Conservation (phyloP, 164 flowering plant genomes). For the Amborella trichopoda region DNA sequence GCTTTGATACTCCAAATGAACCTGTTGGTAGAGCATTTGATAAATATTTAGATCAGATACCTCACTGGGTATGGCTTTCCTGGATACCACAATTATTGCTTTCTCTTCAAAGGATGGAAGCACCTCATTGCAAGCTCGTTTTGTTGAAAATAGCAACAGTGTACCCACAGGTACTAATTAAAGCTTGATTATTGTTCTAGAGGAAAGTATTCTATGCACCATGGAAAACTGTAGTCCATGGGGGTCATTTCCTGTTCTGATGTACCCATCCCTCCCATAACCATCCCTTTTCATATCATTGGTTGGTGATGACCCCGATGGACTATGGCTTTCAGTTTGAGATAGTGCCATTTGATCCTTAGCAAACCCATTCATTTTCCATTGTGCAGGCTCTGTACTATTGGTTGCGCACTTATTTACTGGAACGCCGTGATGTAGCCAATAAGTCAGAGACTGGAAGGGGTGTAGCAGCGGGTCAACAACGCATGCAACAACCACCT, state of each 20-base stretch:
- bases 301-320: too few species aligned
- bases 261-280: too few species aligned
- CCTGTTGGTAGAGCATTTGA: slow-evolving; percentile 91
- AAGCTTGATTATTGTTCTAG: too few species aligned
- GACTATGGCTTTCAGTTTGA: too few species aligned
- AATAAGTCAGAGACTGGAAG: slow-evolving; percentile 80
- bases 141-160: slow-evolving; percentile 74
- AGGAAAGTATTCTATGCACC: too few species aligned
- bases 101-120: slow-evolving; percentile 88
- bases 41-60: slow-evolving; percentile 82
- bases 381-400: slow-evolving; percentile 78
- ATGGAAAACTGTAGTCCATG: too few species aligned
- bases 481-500: slow-evolving; percentile 85
- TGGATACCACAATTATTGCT: slow-evolving; percentile 97
- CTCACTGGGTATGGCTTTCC: slow-evolving; percentile 98
- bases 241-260: too few species aligned
- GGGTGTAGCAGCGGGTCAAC: slow-evolving; percentile 67
- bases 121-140: slow-evolving; percentile 91
- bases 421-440: slow-evolving; percentile 96
- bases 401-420: slow-evolving; percentile 97
- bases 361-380: too few species aligned
- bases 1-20: slow-evolving; percentile 86
- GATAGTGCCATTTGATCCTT: too few species aligned
- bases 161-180: slow-evolving; percentile 98
- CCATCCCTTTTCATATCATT: too few species aligned